Evolutionary conservation across 2,329 filamentous ascomycete species (phyloP).

Genomic region (Paecilomyces sp.): DNA sequence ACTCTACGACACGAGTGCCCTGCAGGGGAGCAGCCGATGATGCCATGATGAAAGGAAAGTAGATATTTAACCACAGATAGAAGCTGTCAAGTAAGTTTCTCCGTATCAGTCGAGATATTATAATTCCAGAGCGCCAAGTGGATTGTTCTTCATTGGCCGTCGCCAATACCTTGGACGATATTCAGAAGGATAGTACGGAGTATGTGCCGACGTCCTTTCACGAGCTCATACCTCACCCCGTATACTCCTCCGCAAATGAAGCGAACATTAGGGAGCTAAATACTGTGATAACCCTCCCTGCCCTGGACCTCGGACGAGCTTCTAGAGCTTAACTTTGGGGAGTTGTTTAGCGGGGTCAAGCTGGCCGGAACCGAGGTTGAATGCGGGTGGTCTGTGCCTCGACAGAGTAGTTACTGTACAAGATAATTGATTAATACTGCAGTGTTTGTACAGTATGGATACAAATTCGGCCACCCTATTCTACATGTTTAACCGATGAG

Average conservation of each 20-base stretch:
- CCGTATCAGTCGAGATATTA: not conserved
- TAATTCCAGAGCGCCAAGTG: not conserved
- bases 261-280: not conserved
- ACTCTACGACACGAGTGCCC: conserved; percentile 58
- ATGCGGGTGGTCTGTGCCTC: too few relatives aligned
- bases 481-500: not conserved
- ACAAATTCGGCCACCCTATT: not conserved
- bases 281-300: not conserved
- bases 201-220: not conserved
- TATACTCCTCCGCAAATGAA: not conserved
- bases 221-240: not conserved
- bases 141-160: not conserved
- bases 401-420: too few relatives aligned
- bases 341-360: not conserved
- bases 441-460: too few relatives aligned
- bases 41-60: not conserved
- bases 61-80: not conserved
- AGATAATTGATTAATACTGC: too few relatives aligned
- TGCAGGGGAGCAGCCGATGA: conserved; percentile 35
- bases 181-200: too few relatives aligned
- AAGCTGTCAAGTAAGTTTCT: too few relatives aligned
- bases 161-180: not conserved
- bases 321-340: not conserved
- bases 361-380: not conserved
- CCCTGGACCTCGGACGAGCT: not conserved